Conservation (phyloP, 352 stramenopile genomes). For the Phytophthora gonapodyides region DNA sequence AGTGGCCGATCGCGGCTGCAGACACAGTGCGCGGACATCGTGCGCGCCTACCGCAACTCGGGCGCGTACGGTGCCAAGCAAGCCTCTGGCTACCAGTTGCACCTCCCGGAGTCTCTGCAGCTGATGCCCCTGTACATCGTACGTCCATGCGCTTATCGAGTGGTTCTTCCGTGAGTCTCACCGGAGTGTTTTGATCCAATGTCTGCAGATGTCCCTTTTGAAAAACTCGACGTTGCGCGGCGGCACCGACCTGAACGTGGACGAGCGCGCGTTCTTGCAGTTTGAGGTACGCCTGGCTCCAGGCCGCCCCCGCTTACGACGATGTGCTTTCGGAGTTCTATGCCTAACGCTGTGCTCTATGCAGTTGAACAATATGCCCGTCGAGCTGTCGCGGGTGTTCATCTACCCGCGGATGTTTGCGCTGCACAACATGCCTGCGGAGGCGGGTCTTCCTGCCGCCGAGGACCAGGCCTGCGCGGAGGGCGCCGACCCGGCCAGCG, state of each 20-base stretch:
- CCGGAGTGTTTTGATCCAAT: constrained; percentile 1
- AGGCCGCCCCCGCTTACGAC: not conserved
- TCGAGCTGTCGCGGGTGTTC: constrained; percentile 91
- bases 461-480: constrained; percentile 46
- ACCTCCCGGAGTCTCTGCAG: constrained; percentile 92
- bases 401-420: constrained; percentile 98
- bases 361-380: constrained; percentile 94
- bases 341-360: constrained; percentile 24
- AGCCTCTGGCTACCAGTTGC: constrained; percentile 73
- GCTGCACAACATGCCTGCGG: constrained; percentile 91
- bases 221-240: constrained; percentile 98
- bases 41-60: constrained; percentile 89
- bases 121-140: constrained; percentile 96
- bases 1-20: constrained; percentile 93
- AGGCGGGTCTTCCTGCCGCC: constrained; percentile 78
- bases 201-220: constrained; percentile 93
- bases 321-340: not conserved
- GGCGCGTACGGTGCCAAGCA: constrained; percentile 76
- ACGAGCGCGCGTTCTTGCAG: constrained; percentile 95
- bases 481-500: constrained; percentile 23
- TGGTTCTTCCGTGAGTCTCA: constrained; percentile 11
- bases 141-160: constrained; percentile 29
- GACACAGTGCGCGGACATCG: constrained; percentile 93
- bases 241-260: constrained; percentile 95
- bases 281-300: constrained; percentile 59